Evolutionary conservation across 2,329 filamentous ascomycete genomes (phyloP), one percentile per base, ranked within the genome.

Genomic region (Fonsecaea nubica): DNA sequence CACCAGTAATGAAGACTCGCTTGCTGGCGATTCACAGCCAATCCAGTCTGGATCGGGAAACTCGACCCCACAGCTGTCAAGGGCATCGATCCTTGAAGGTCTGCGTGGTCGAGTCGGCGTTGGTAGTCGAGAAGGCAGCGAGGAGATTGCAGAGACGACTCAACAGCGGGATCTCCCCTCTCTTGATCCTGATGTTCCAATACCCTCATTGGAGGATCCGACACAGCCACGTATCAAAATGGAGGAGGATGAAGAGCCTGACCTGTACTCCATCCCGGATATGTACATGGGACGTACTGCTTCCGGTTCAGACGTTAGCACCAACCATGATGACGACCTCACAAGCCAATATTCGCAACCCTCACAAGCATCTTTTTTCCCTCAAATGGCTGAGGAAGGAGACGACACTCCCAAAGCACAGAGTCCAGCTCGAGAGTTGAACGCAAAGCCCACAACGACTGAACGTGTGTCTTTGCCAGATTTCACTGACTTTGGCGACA

Each of bases 41-140:
- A 84, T 10, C 77, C 89, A 64, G 83, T 85, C 73, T 13, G 92
- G 89, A 18, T 85, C 91, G 10, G 90, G 90, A 62, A 96, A 98
- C 75, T 50, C 67, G 12, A 66, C 62, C n/a, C 65, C 68, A 30
- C 70, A 68, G 42, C 58, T 73, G 15, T 97, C 94, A 8, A 88
- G 94, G 42, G 95, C 98, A 76, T 97, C 93, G 0, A 98, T 98
- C 72, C 83, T 98, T 73, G 89, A 92, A 61, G 92, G 94, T 69
- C 90, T 97, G 35, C 66, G 67, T n/a, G 60, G 61, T 21, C 36
- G 63, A 4, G 63, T 92, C 95, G 76, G 78, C 76, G 40, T 63
- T 72, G 91, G 90, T 79, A 92, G 77, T 76, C 81, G 70, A 56
- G 69, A 69, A 6, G 70, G 64, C 65, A 72, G 71, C 78, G 67